Base-by-base conservation (phyloP, 164 flowering plant species). In the Nymphaea colorata region DNA sequence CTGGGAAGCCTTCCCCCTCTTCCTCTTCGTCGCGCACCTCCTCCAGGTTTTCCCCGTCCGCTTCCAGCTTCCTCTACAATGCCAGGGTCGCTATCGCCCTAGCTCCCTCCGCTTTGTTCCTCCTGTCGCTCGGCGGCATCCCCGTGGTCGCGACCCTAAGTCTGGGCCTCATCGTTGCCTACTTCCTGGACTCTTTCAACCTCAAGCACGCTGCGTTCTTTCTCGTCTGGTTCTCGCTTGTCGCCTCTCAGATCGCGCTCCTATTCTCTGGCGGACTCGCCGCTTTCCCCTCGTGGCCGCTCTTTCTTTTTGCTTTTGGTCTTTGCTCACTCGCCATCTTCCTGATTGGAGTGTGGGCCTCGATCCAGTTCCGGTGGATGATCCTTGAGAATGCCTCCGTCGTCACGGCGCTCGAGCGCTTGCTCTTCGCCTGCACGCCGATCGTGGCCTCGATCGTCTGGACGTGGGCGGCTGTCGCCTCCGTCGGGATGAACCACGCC, bases 121-220 rank as follows among this genome's bases (percentile, higher is more conserved):
- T 94, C 67, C 91, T 94, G 47, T 97, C 91, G 78, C 88, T 94
- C 59, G 99, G 99, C 70, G 99, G 99, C 51, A 67, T 88, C 3
- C 83, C 93, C 5, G 99, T 94, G 43, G 74, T 82, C 59, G 89
- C 87, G 2, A 80, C 86, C 71, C 78, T 94, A 15, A 85, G 84
- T 64, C 69, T 94, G 5, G 93, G 96, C 18, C 84, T 94, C 66
- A 85, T 94, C 89, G 63, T 84, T 70, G 66, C 96, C 8, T 94
- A 94, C 85, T 85, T 90, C 77, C 83, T 94, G 67, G 99, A 94
- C 68, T 85, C 92, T 0, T 83, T 94, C 67, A 75, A 71, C 67
- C 75, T 91, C 77, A 91, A 87, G 72, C 67, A 89, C 43, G 96
- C 86, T 0, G 78, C 98, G 15, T 94, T 94, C 82, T 89, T 94